Percentiles rank a stretch among this genome's conserved stretches.
Evolutionary conservation across 2,329 filamentous ascomycete species (phyloP).

Genomic region (Zasmidium cellare): DNA sequence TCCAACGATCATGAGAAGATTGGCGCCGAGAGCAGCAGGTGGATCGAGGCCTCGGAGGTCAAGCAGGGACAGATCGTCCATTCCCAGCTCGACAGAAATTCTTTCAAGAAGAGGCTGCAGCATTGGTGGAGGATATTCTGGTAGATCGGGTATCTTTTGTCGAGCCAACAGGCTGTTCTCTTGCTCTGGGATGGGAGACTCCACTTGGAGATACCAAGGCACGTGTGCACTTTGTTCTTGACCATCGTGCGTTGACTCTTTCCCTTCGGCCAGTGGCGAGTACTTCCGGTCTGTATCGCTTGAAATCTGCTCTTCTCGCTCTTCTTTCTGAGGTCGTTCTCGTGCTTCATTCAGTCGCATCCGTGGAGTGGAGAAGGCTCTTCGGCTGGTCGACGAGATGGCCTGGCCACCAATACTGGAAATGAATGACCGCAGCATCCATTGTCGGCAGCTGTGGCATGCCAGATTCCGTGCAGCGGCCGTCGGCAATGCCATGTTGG

Average conservation of each 20-base stretch:
- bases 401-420: slow-evolving; percentile 26
- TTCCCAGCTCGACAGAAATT: slow-evolving; percentile 78
- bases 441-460: slow-evolving; percentile 28
- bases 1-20: slow-evolving; percentile 88
- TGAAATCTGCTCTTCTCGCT: slow-evolving; percentile 19
- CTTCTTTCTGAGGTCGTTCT: slow-evolving; percentile 18
- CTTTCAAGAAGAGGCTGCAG: slow-evolving; percentile 73
- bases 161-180: slow-evolving; percentile 50
- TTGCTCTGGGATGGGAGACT: slow-evolving; percentile 35
- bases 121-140: slow-evolving; percentile 68
- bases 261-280: not conserved
- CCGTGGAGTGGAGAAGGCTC: slow-evolving; percentile 23
- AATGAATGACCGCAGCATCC: slow-evolving; percentile 32
- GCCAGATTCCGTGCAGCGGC: slow-evolving; percentile 14
- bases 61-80: slow-evolving; percentile 77
- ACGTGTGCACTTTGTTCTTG: slow-evolving; percentile 30
- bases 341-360: slow-evolving; percentile 21
- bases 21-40: slow-evolving; percentile 80
- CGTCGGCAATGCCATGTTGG: slow-evolving; percentile 19
- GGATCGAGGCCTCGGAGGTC: slow-evolving; percentile 85
- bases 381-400: slow-evolving; percentile 15
- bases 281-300: slow-evolving; percentile 24
- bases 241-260: not conserved
- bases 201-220: slow-evolving; percentile 85
- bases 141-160: slow-evolving; percentile 63